Percentiles rank a stretch among this genome's conserved stretches.
Evolutionary conservation across 495 filamentous ascomycete species (phyloP).

Genomic region (Haplographium delicatum): DNA sequence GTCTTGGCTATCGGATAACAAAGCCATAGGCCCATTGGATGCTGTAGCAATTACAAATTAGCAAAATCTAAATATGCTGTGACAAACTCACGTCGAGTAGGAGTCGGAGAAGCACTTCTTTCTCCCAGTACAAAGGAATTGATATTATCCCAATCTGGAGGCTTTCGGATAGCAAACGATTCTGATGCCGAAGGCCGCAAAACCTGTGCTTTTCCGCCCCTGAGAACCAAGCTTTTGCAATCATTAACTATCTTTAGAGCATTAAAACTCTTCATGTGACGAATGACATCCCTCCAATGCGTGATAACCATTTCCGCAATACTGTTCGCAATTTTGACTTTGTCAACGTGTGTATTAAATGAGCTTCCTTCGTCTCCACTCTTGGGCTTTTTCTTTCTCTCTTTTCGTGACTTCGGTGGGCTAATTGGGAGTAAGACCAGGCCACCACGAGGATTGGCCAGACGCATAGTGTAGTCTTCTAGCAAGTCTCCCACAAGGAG

Average conservation of each 20-base stretch:
- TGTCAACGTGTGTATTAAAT: slow-evolving; percentile 24
- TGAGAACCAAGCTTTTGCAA: slow-evolving; percentile 5
- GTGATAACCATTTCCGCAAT: slow-evolving; percentile 55
- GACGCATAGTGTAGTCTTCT: slow-evolving; percentile 32
- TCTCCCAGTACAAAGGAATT: slow-evolving; percentile 4
- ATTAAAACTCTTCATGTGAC: slow-evolving; percentile 40
- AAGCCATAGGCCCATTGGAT: not conserved
- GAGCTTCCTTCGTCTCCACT: slow-evolving; percentile 23
- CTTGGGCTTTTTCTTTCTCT: slow-evolving; percentile 26
- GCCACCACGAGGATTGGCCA: slow-evolving; percentile 28
- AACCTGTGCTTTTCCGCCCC: slow-evolving; percentile 2
- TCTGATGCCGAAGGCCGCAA: slow-evolving; percentile 30
- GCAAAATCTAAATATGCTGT: not conserved
- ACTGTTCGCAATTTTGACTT: slow-evolving; percentile 43
- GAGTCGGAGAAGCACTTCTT: slow-evolving; percentile 22
- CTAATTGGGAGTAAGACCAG: slow-evolving; percentile 31
- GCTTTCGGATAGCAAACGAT: slow-evolving; percentile 24
- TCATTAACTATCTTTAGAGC: slow-evolving; percentile 10
- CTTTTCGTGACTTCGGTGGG: slow-evolving; percentile 20
- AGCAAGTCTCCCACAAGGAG: slow-evolving; percentile 55
- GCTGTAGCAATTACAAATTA: not conserved
- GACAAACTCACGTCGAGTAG: slow-evolving; percentile 15
- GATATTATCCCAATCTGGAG: slow-evolving; percentile 26
- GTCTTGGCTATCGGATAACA: not conserved
- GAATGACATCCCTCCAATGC: slow-evolving; percentile 54